These are phyloP conservation scores for Schizonepeta tenuifolia DNA, from an alignment of 257 asterid species.

Conservation along the genomic window DNA sequence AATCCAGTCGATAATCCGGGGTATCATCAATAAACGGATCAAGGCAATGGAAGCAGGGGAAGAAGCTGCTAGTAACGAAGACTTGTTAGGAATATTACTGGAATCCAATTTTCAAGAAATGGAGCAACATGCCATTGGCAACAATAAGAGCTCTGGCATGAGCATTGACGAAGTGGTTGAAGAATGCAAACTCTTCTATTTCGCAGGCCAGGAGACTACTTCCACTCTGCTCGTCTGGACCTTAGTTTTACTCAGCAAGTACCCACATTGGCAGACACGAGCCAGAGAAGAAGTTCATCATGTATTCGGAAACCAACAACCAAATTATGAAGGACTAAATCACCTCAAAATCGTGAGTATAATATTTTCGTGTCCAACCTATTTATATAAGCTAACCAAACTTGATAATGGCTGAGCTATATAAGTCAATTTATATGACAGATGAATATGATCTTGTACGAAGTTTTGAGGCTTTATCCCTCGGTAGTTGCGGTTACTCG, in stretches of 20 bases:
- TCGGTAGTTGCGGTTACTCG: slow-evolving; percentile 16
- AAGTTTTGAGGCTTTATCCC: slow-evolving; percentile 43
- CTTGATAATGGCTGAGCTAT: too few species aligned
- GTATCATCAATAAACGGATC: slow-evolving; percentile 37
- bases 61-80: not conserved
- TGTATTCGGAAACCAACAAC: slow-evolving; percentile 34
- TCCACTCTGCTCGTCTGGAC: slow-evolving; percentile 48
- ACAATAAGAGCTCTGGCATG: too few species aligned
- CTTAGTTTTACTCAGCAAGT: slow-evolving; percentile 36
- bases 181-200: slow-evolving; percentile 58
- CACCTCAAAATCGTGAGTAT: slow-evolving; percentile 49
- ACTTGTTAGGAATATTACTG: slow-evolving; percentile 40
- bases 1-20: slow-evolving; percentile 26
- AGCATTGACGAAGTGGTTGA: slow-evolving; percentile 41
- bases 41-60: slow-evolving; percentile 38
- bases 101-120: slow-evolving; percentile 41
- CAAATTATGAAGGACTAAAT: slow-evolving; percentile 39
- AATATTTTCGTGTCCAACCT: too few species aligned
- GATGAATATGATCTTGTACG: not conserved
- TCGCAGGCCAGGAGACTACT: slow-evolving; percentile 56
- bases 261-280: slow-evolving; percentile 49
- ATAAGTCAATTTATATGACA: not conserved
- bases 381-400: too few species aligned
- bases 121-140: slow-evolving; percentile 26
- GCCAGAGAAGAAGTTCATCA: slow-evolving; percentile 51